Evolutionary conservation across 2,329 filamentous ascomycete species (phyloP), one percentile per base, ranked within the genome.

Genomic region (Verticillium nonalfalfae): DNA sequence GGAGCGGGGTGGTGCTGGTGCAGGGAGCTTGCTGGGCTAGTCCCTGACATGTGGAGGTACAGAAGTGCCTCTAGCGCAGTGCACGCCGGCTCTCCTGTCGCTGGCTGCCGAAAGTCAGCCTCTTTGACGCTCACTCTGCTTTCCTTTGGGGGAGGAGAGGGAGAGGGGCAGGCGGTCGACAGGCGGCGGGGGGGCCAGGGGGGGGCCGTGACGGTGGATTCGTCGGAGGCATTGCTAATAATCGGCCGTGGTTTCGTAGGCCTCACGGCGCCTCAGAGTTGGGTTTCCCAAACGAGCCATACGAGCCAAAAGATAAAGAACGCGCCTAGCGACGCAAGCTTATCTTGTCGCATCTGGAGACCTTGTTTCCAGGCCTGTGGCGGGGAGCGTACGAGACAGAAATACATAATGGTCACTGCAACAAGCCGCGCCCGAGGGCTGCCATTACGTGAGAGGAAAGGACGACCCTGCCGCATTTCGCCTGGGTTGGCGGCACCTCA

Each of bases 361-460:
- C 45, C 15, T 10, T 21, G 45, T 18, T 52, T 21, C 15, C 18
- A 52, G n/a, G 45, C 45, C 45, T 52, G 45, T 10, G 45, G 11
- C 45, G 45, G 26, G 11, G 45, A 10, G 7, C 66, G 57, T 62
- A 74, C 68, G 68, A 74, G 68, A 74, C 73, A 67, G 68, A 71
- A 75, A 75, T 76, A 76, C 74, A 71, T 75, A 75, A 75, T 75
- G 68, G 64, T 38, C 69, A 72, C 70, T 66, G 59, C 69, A 71
- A 72, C 71, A 67, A 64, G 50, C 63, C 58, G 45, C 59, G 57
- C 35, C n/a, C 31, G 61, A 56, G 15, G 5, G 57, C 70, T 71
- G 64, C 69, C 69, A 81, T 81, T 81, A 81, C 77, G 75, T 79
- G 78, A 80, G 78, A 52, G 71, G 74, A 78, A 80, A 78, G 73